phyloP scores from a whole-genome alignment of 2,329 filamentous ascomycete species.

The Sclerotinia minor region DNA sequence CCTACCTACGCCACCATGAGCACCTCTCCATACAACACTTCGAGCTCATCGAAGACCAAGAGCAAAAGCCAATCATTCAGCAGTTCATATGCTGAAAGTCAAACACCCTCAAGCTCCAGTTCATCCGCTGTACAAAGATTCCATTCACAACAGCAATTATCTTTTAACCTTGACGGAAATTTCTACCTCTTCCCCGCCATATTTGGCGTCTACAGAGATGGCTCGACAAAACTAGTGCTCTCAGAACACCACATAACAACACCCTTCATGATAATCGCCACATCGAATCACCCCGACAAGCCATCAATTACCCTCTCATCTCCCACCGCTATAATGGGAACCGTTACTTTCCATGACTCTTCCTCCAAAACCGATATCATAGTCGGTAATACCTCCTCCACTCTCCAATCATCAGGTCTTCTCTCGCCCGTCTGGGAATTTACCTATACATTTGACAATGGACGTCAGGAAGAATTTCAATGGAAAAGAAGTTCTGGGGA shows the following conservation, averaged over 20 bases:
- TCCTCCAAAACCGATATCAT: constrained; percentile 12
- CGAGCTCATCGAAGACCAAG: not conserved
- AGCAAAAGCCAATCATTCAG: constrained; percentile 7
- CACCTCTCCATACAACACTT: not conserved
- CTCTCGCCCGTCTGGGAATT: constrained; percentile 6
- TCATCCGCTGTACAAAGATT: not conserved
- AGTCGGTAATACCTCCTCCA: not conserved
- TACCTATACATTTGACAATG: constrained; percentile 16
- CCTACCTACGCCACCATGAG: not conserved
- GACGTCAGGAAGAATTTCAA: not conserved
- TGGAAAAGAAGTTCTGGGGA: constrained; percentile 15
- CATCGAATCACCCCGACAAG: not conserved
- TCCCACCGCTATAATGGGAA: not conserved
- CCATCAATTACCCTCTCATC: constrained; percentile 7
- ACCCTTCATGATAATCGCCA: constrained; percentile 11
- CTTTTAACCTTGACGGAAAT: not conserved
- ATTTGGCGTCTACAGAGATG: constrained; percentile 15
- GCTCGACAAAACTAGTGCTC: not conserved
- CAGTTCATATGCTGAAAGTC: constrained; percentile 6
- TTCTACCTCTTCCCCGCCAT: constrained; percentile 7
- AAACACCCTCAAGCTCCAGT: not conserved
- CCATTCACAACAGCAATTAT: not conserved
- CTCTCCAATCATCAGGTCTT: not conserved
- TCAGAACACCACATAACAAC: not conserved
- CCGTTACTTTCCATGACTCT: not conserved